Base-by-base conservation (phyloP, 164 flowering plant genomes). In the Berberis thunbergii region DNA sequence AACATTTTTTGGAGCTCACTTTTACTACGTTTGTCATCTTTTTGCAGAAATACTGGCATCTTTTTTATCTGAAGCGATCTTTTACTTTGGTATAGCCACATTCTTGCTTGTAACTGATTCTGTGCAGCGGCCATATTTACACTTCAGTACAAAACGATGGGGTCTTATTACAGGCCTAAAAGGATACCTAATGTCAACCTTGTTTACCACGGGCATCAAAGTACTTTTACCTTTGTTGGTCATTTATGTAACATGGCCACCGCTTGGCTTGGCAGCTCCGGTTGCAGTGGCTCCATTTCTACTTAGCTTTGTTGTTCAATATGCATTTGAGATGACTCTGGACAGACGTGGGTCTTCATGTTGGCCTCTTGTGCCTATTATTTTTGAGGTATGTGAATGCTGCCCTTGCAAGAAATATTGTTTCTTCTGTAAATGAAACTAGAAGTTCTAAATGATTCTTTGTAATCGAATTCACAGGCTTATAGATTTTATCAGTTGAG, bases 281-380 rank as follows among this genome's bases (percentile, higher is more conserved):
- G 79, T 84, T 75, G 82, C 93, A 9, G 88, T 89, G n/a, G 65
- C 78, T 70, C 96, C 96, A 45, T 88, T 83, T 66, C 69, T 87
- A 43, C 54, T 73, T 62, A 86, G 98, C 48, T 89, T 91, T 73
- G 70, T 72, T 46, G 86, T 66, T 70, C 98, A 92, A 62, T 74
- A 64, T 70, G 74, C 60, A 49, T 85, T 93, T 64, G 98, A 93
- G 80, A 66, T 49, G n/a, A 38, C 1, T 60, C 78, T 85, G 43
- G 79, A 82, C 7, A 72, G 60, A 69, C 73, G 73, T 1, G 75
- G 75, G 1, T 89, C 96, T 53, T 85, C 98, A 40, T 78, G 78
- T 77, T 93, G 98, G 96, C 98, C 97, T 41, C 55, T 93, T 4
- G 84, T 90, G 49, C 96, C 94, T 2, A 90, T 93, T 55, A 80